A percentile compares a stretch with the other conserved stretches of the same genome.
These are phyloP conservation scores for Schizosaccharomyces pombe DNA, from an alignment of 805 yeast species.

Conservation along the genomic window DNA sequence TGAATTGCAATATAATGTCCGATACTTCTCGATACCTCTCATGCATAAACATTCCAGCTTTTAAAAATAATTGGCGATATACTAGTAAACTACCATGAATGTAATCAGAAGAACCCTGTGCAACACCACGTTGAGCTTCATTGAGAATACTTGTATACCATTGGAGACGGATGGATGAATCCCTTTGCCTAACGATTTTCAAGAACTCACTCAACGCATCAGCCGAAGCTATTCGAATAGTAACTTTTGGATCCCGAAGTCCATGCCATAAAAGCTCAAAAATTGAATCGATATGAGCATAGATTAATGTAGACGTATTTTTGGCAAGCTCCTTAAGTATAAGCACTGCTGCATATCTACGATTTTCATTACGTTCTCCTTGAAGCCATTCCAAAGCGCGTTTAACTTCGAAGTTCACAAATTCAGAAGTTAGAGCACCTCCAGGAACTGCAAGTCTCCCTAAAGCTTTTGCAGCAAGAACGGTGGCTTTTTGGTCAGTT, in stretches of 20 bases:
- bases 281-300: constrained; percentile 53
- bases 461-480: constrained; percentile 60
- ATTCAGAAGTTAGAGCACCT: constrained; percentile 69
- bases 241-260: constrained; percentile 50
- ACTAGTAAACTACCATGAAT: constrained; percentile 76
- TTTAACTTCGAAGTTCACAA: constrained; percentile 79
- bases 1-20: constrained; percentile 45
- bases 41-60: constrained; percentile 49
- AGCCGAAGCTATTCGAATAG: constrained; percentile 67
- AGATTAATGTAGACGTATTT: constrained; percentile 65
- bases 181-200: constrained; percentile 58
- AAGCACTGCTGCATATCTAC: constrained; percentile 77
- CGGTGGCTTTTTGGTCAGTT: constrained; percentile 64
- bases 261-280: constrained; percentile 74
- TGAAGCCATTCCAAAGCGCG: constrained; percentile 79
- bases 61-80: constrained; percentile 49
- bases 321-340: constrained; percentile 63
- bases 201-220: constrained; percentile 55
- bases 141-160: constrained; percentile 55
- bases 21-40: constrained; percentile 55
- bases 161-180: constrained; percentile 37
- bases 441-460: constrained; percentile 81
- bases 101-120: constrained; percentile 30
- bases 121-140: constrained; percentile 39
- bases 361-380: constrained; percentile 41